These are phyloP conservation scores for Aspergillus kassunensis DNA, from an alignment of 495 filamentous ascomycete species.

Conservation along the genomic window DNA sequence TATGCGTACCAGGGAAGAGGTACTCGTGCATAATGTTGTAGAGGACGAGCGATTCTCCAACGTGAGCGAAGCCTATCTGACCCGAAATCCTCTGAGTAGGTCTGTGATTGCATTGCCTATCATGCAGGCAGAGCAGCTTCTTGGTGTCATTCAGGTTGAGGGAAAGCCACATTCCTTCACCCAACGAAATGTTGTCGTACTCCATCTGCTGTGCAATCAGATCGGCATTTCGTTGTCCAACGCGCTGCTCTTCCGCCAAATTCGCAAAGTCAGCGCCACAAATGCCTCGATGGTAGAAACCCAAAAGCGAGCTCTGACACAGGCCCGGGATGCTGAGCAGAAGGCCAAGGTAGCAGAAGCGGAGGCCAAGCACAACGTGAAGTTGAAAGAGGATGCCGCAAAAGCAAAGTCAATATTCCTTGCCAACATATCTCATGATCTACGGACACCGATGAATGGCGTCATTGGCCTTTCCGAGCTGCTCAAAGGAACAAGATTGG, in stretches of 20 bases:
- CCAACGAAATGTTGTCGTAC: slow-evolving; percentile 78
- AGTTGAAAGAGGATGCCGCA: slow-evolving; percentile 85
- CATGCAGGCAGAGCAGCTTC: slow-evolving; percentile 68
- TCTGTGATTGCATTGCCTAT: slow-evolving; percentile 86
- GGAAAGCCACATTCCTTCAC: slow-evolving; percentile 82
- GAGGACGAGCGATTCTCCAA: slow-evolving; percentile 86
- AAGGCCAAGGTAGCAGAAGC: slow-evolving; percentile 81
- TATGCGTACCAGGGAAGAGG: slow-evolving; percentile 75
- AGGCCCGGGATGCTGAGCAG: slow-evolving; percentile 74
- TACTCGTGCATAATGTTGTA: slow-evolving; percentile 78
- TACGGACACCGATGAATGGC: slow-evolving; percentile 82
- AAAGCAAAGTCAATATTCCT: slow-evolving; percentile 90
- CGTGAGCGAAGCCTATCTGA: slow-evolving; percentile 65
- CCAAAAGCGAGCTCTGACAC: slow-evolving; percentile 75
- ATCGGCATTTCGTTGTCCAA: slow-evolving; percentile 87
- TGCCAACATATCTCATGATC: slow-evolving; percentile 85
- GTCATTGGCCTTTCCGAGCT: slow-evolving; percentile 89
- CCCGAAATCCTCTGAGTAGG: slow-evolving; percentile 63
- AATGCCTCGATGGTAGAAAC: slow-evolving; percentile 85
- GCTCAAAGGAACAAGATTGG: slow-evolving; percentile 70
- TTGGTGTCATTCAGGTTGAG: slow-evolving; percentile 83
- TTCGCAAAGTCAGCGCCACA: slow-evolving; percentile 73
- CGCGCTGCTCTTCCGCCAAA: slow-evolving; percentile 74
- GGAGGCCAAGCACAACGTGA: slow-evolving; percentile 80
- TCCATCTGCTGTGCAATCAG: slow-evolving; percentile 84